Percentiles rank a stretch among this genome's conserved stretches.
Evolutionary conservation across 2,329 filamentous ascomycete genomes (phyloP).

Genomic region (Trichoderma sp.): DNA sequence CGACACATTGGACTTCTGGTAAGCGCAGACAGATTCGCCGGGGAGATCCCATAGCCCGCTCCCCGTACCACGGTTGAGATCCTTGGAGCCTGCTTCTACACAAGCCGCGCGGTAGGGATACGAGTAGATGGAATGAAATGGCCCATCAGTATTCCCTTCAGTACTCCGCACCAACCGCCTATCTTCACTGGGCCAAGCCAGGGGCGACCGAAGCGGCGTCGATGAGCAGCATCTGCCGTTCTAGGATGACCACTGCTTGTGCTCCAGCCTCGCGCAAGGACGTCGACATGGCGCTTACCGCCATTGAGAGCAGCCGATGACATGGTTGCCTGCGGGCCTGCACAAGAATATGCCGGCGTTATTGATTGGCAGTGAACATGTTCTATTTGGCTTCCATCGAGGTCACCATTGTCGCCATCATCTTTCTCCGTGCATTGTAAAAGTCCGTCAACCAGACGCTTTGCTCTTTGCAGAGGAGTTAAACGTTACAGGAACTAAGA

Average conservation of each 20-base stretch:
- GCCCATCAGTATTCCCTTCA: neutral
- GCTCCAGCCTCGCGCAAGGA: neutral
- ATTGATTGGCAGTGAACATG: neutral
- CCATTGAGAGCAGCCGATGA: neutral
- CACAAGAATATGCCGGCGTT: neutral
- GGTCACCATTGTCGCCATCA: neutral
- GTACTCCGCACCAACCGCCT: neutral
- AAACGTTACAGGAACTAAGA: neutral
- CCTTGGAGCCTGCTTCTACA: neutral
- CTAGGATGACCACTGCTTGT: slow-evolving; percentile 30
- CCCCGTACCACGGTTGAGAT: neutral
- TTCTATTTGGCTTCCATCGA: neutral
- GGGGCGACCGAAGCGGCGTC: slow-evolving; percentile 23
- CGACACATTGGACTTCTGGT: neutral
- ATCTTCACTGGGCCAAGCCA: neutral
- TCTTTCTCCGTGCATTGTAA: neutral
- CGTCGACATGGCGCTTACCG: neutral
- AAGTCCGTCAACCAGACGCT: neutral
- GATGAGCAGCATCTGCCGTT: slow-evolving; percentile 28
- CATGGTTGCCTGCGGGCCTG: neutral
- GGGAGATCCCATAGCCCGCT: neutral
- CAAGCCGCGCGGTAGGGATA: neutral
- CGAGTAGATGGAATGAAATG: neutral
- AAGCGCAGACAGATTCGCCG: neutral
- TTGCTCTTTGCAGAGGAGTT: neutral